phyloP scores from a whole-genome alignment of 805 yeast genomes.

The Wickerhamiella azyma region DNA sequence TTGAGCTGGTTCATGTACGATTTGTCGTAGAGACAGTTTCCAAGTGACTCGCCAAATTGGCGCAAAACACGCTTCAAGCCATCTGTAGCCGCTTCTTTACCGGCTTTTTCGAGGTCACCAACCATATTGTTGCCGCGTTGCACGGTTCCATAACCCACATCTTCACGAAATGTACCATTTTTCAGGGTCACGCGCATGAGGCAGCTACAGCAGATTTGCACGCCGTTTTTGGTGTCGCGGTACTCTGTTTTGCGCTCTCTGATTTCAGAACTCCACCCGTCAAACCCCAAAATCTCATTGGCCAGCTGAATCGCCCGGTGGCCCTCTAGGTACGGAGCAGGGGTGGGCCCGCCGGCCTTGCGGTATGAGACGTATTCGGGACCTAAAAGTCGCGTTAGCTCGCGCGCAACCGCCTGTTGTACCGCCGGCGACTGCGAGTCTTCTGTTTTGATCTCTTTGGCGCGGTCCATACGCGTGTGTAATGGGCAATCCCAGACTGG shows the following conservation, averaged over 20 bases:
- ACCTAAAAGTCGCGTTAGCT: constrained; percentile 21
- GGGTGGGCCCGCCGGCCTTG: constrained; percentile 31
- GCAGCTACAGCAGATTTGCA: constrained; percentile 25
- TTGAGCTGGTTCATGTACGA: constrained; percentile 35
- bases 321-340: constrained; percentile 56
- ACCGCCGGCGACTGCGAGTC: too few species aligned
- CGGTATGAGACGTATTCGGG: constrained; percentile 34
- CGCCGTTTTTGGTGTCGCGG: constrained; percentile 14
- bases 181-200: constrained; percentile 47
- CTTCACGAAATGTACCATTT: constrained; percentile 63
- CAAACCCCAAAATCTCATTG: constrained; percentile 62
- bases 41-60: constrained; percentile 53
- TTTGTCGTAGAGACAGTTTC: constrained; percentile 47
- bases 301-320: constrained; percentile 61
- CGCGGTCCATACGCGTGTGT: too few species aligned
- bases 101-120: constrained; percentile 61
- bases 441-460: too few species aligned
- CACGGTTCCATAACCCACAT: constrained; percentile 47
- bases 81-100: constrained; percentile 66
- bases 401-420: constrained; percentile 9
- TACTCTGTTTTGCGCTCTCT: constrained; percentile 44
- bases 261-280: constrained; percentile 65
- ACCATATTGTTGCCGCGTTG: constrained; percentile 34
- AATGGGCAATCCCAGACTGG: too few species aligned
- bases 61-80: constrained; percentile 56